phyloP scores from a whole-genome alignment of 176 grass and related monocot species.

The Poa pratensis region DNA sequence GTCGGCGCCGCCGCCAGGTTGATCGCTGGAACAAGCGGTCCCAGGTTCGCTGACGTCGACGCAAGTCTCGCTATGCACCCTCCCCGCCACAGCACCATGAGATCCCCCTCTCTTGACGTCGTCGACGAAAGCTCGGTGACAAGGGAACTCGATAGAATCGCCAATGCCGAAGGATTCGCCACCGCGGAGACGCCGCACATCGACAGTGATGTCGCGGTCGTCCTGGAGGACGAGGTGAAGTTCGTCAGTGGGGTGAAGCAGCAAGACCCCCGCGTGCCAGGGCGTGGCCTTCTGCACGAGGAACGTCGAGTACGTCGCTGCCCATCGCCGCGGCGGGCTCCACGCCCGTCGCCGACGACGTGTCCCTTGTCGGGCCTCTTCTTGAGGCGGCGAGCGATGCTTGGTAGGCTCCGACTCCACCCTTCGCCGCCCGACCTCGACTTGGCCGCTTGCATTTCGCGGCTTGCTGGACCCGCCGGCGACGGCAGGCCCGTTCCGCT shows the following conservation, averaged over 20 bases:
- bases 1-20: too few species aligned
- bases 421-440: too few species aligned
- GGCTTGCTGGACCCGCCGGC: too few species aligned
- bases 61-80: too few species aligned
- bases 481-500: neutral
- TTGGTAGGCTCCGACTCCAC: neutral
- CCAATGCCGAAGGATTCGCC: neutral
- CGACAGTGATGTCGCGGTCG: neutral
- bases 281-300: neutral
- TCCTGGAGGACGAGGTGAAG: neutral
- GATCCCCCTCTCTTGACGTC: too few species aligned
- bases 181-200: neutral
- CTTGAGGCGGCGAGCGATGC: neutral
- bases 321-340: neutral
- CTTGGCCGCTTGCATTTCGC: neutral
- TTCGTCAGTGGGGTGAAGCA: neutral
- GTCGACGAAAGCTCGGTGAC: neutral
- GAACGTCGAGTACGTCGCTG: neutral
- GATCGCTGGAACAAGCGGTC: too few species aligned
- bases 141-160: neutral
- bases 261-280: neutral
- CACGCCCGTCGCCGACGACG: neutral
- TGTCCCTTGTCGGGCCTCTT: too few species aligned
- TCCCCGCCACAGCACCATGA: too few species aligned
- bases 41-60: too few species aligned